Percentiles rank a stretch among this genome's conserved stretches.
Conservation (phyloP, 2,329 filamentous ascomycete species). For the Zelopaecilomyces penicillatus region DNA sequence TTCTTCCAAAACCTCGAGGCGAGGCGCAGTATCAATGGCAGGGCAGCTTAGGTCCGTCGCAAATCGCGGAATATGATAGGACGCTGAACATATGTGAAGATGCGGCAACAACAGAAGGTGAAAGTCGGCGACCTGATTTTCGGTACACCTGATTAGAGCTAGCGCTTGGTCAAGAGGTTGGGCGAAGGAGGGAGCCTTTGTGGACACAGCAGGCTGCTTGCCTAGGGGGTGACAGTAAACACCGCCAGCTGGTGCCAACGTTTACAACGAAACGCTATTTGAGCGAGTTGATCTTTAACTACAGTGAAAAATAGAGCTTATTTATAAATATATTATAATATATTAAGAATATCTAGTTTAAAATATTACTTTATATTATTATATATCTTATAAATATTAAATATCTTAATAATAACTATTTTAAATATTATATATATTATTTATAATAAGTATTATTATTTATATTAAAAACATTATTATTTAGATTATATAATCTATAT, state of each 20-base stretch:
- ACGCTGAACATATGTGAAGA: conserved; percentile 10
- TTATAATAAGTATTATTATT: too few species aligned
- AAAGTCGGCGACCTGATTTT: conserved; percentile 19
- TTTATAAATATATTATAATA: not conserved
- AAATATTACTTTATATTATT: not conserved
- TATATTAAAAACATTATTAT: too few species aligned
- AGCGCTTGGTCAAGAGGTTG: conserved; percentile 17
- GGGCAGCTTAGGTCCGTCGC: conserved; percentile 13
- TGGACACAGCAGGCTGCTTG: not conserved
- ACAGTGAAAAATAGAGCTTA: not conserved
- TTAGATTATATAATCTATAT: too few species aligned
- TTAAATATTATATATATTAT: too few species aligned
- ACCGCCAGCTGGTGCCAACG: too few species aligned
- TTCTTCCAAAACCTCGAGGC: conserved; percentile 11
- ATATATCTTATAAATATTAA: not conserved
- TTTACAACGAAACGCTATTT: too few species aligned
- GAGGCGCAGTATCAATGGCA: conserved; percentile 9
- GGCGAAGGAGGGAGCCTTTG: conserved; percentile 7
- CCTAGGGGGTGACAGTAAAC: not conserved
- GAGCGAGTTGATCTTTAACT: too few species aligned
- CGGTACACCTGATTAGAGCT: conserved; percentile 24
- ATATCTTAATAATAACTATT: too few species aligned
- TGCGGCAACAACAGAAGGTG: conserved; percentile 22
- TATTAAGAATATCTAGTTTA: not conserved
- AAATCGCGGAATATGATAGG: conserved; percentile 9